Conservation (phyloP, 2,329 filamentous ascomycete genomes). For the Rhynchosporium secalis region DNA sequence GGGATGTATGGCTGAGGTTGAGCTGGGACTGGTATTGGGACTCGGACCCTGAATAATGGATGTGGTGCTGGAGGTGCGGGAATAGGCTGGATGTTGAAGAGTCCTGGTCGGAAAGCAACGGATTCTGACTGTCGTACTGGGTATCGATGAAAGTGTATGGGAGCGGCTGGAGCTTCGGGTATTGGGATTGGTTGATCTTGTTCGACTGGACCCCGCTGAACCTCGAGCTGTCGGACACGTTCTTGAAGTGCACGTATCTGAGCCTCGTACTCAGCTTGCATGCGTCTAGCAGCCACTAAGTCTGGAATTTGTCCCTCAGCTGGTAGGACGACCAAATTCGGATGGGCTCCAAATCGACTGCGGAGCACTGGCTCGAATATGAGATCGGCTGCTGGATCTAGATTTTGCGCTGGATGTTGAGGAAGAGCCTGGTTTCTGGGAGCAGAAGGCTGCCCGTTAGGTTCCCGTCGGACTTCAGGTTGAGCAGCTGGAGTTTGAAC, state of each 20-base stretch:
- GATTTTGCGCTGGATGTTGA: background rate
- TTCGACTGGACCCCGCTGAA: background rate
- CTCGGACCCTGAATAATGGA: background rate
- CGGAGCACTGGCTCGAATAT: background rate
- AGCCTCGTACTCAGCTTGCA: background rate
- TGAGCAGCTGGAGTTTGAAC: no score
- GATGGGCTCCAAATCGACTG: background rate
- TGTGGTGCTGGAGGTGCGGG: background rate
- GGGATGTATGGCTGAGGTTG: background rate
- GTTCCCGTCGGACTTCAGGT: no score
- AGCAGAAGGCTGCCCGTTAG: background rate
- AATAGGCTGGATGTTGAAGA: no score
- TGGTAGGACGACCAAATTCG: background rate
- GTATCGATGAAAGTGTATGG: background rate
- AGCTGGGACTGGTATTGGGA: background rate
- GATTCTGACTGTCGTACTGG: background rate
- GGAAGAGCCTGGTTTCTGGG: background rate
- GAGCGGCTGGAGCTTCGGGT: background rate
- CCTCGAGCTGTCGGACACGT: background rate
- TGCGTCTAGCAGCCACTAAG: background rate
- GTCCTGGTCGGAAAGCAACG: background rate
- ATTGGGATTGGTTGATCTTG: background rate
- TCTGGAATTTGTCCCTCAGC: background rate
- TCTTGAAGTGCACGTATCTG: background rate
- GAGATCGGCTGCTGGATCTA: background rate